Conservation (phyloP, 2,329 filamentous ascomycete species). For the Phialocephala subalpina region DNA sequence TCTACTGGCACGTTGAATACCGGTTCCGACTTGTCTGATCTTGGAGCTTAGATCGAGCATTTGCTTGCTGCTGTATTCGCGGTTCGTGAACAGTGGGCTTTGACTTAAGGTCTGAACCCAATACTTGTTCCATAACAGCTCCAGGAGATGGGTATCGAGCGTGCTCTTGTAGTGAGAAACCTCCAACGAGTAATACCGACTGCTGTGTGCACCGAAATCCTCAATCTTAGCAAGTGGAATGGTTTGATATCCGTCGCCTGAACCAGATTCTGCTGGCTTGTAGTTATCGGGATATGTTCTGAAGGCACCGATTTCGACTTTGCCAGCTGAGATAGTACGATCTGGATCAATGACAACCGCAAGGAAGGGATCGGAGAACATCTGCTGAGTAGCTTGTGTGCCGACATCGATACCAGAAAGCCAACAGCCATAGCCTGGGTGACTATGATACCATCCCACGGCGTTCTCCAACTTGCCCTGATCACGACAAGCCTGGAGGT, state of each 20-base stretch:
- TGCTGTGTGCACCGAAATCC: conserved; percentile 93
- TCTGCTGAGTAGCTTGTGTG: conserved; percentile 87
- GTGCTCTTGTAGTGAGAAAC: conserved; percentile 95
- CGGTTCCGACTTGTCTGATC: conserved; percentile 68
- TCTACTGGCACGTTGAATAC: conserved; percentile 47
- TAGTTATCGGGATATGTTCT: conserved; percentile 85
- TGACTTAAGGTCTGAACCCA: conserved; percentile 97
- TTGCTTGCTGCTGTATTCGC: conserved; percentile 92
- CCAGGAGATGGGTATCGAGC: conserved; percentile 85
- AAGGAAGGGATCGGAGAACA: conserved; percentile 87
- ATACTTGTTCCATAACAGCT: conserved; percentile 98
- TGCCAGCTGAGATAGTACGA: conserved; percentile 91
- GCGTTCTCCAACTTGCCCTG: conserved; percentile 87
- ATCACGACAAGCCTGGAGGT: conserved; percentile 78
- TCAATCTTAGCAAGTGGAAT: conserved; percentile 94
- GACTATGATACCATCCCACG: conserved; percentile 97
- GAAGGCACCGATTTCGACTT: conserved; percentile 96
- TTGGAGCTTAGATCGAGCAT: conserved; percentile 89
- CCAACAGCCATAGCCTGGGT: conserved; percentile 98
- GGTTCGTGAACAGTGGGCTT: conserved; percentile 88
- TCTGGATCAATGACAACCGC: conserved; percentile 97
- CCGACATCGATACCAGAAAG: conserved; percentile 93
- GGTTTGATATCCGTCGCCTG: conserved; percentile 70
- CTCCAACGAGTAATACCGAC: conserved; percentile 89
- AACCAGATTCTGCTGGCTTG: conserved; percentile 58